A percentile compares a stretch with the other conserved stretches of the same genome.
These are phyloP conservation scores for Lentinula sp. DNA, from an alignment of 768 basidiomycete species.

Conservation along the genomic window DNA sequence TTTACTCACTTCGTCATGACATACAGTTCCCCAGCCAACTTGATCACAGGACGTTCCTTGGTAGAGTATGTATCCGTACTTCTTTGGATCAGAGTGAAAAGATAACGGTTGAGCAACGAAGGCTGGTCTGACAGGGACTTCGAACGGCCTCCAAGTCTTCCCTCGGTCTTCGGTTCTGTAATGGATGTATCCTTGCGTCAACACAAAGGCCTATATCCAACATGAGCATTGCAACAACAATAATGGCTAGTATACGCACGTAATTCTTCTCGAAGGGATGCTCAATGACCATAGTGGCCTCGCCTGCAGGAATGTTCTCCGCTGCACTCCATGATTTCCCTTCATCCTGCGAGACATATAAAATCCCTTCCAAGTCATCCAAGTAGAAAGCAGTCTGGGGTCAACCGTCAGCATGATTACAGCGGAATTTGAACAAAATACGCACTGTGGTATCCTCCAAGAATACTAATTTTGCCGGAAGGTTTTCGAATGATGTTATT, in stretches of 20 bases:
- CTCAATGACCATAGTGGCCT: constrained; percentile 67
- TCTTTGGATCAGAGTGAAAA: constrained; percentile 76
- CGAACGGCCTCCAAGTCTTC: constrained; percentile 79
- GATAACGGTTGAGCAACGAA: constrained; percentile 61
- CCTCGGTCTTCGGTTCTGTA: constrained; percentile 89
- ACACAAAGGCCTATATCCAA: constrained; percentile 68
- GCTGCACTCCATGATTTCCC: constrained; percentile 63
- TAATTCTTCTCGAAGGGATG: constrained; percentile 82
- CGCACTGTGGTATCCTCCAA: constrained; percentile 89
- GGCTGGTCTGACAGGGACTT: constrained; percentile 56
- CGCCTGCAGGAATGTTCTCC: constrained; percentile 47
- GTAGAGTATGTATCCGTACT: constrained; percentile 72
- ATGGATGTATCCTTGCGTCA: constrained; percentile 71
- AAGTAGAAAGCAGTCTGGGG: constrained; percentile 67
- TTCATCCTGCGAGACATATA: constrained; percentile 83
- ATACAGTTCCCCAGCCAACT: constrained; percentile 47
- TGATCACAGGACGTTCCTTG: constrained; percentile 65
- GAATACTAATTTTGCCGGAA: constrained; percentile 78
- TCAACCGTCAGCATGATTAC: constrained; percentile 4
- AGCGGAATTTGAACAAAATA: constrained; percentile 8
- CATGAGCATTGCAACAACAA: not conserved
- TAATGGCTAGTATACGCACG: constrained; percentile 17
- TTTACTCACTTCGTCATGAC: constrained; percentile 65
- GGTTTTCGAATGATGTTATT: constrained; percentile 56
- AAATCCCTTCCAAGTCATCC: constrained; percentile 59